Base-by-base conservation (phyloP, 2,329 filamentous ascomycete genomes). In the Boeremia exigua region DNA sequence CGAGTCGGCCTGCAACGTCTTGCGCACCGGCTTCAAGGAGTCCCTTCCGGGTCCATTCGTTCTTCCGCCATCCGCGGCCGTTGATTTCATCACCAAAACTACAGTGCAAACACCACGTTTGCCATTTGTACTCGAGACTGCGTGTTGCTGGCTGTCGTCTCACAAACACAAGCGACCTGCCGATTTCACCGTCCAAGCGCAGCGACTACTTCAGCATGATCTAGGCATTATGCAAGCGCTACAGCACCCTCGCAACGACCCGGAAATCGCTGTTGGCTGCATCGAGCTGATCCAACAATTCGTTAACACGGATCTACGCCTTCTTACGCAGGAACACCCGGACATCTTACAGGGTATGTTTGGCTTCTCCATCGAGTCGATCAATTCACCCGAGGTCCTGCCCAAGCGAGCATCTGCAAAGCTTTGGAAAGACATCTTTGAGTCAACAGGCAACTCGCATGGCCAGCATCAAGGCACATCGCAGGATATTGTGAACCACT, bases 11-110 rank as follows among this genome's bases (percentile, higher is more conserved):
- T 95, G 91, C 75, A 82, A 81, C 54, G 84, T 93, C 43, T 81
- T 94, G 45, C 85, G 87, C 36, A 84, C 86, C 17, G 91, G 91
- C 0, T 93, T 93, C 67, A 87, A 87, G 1, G 91, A 96, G 72
- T 83, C 81, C 0, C 84, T 86, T 25, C 85, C 88, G 3, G 91
- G 91, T 0, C 89, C 90, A 0, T 94, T 95, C 65, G 90, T 93
- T 8, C 86, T 96, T 57, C 83, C 88, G 2, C 81, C 88, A 0
- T 77, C 82, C 0, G 81, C 86, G 60, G 85, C 90, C n/a, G 84
- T 87, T 10, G 80, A 86, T 37, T 89, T 90, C 69, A 80, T 95
- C 42, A 80, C 83, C 3, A 83, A 82, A 47, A 83, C 87, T 19
- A 79, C 76, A 1, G 75, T 83, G 33, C 77, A 83, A n/a, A 89